phyloP scores from a whole-genome alignment of 78 protist genomes.

The Monosiga brevicollis region DNA sequence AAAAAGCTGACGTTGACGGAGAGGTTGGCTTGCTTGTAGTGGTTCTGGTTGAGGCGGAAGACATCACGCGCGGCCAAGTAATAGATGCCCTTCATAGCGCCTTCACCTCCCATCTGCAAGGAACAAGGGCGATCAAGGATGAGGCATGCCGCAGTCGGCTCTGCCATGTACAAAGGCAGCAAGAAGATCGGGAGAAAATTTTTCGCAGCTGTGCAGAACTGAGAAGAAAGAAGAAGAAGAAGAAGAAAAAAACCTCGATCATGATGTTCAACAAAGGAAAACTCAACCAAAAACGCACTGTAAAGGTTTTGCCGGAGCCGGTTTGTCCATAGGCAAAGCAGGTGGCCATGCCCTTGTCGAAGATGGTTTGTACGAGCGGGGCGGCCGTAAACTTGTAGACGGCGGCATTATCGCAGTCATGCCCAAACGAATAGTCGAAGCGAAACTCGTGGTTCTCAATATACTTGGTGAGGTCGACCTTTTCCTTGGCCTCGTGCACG shows the following conservation, averaged over 20 bases:
- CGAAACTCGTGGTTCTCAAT: constrained; percentile 67
- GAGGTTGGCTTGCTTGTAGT: not conserved
- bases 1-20: constrained; percentile 55
- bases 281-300: not conserved
- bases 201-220: no score
- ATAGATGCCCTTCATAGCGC: constrained; percentile 56
- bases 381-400: constrained; percentile 55
- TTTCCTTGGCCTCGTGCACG: constrained; percentile 50
- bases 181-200: no score
- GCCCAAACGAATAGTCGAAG: constrained; percentile 84
- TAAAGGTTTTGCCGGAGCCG: constrained; percentile 72
- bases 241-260: not conserved
- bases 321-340: constrained; percentile 95
- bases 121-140: not conserved
- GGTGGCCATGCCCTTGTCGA: constrained; percentile 78
- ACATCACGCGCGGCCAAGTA: constrained; percentile 74
- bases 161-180: not conserved
- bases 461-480: constrained; percentile 72
- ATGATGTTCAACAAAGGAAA: not conserved
- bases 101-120: constrained; percentile 70
- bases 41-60: constrained; percentile 12
- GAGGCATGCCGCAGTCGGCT: not conserved
- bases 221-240: not conserved
- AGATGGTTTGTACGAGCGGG: constrained; percentile 71
- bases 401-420: constrained; percentile 41